phyloP scores from a whole-genome alignment of 306 rosid species.

The Vigna radiata region DNA sequence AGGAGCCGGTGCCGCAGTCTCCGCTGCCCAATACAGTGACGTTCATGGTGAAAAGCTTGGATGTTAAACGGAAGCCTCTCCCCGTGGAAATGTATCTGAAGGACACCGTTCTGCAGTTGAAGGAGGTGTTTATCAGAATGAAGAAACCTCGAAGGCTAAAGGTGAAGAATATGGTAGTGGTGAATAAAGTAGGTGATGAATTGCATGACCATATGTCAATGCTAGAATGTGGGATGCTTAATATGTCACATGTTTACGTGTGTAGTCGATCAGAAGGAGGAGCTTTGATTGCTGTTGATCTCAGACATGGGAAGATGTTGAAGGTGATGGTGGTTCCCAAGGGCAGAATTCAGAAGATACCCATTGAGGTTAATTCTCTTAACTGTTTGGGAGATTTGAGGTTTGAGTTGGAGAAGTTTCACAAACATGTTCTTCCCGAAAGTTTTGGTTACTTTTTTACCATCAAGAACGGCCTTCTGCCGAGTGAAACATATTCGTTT shows the following conservation, averaged over 20 bases:
- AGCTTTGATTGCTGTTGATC: not conserved
- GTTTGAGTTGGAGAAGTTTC: not conserved
- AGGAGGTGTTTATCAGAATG: not conserved
- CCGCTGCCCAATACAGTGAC: not conserved
- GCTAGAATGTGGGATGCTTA: slow-evolving; percentile 32
- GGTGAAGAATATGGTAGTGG: not conserved
- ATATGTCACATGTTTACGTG: not conserved
- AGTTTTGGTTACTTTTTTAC: not conserved
- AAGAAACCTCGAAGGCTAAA: not conserved
- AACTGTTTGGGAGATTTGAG: not conserved
- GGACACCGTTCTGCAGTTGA: slow-evolving; percentile 18
- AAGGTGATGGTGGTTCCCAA: not conserved
- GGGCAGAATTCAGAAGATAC: not conserved
- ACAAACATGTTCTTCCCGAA: not conserved
- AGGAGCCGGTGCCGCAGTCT: not conserved
- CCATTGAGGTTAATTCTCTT: not conserved
- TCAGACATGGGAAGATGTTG: not conserved
- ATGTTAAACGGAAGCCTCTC: not conserved
- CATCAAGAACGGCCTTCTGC: not conserved
- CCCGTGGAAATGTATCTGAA: not conserved
- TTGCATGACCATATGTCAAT: slow-evolving; percentile 39
- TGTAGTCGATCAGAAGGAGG: not conserved
- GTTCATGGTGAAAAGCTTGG: not conserved
- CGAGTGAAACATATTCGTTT: not conserved
- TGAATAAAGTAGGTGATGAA: not conserved